phyloP scores from a whole-genome alignment of 352 stramenopile species.

The Globisporangium orthogonon region DNA sequence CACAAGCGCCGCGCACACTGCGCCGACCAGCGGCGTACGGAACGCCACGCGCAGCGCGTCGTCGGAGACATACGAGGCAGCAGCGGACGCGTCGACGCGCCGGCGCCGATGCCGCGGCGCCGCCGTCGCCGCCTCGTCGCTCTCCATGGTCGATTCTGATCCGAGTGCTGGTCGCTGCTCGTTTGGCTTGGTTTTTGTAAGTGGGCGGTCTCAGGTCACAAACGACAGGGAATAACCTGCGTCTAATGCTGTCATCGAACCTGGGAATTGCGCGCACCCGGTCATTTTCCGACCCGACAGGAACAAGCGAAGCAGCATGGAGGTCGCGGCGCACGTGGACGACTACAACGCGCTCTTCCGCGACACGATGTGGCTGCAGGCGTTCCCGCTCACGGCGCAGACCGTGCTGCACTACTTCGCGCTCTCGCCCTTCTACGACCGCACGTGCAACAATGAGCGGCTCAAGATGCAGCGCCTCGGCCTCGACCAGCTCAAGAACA shows the following conservation, averaged over 20 bases:
- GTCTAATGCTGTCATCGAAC: too few relatives aligned
- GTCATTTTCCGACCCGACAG: background rate
- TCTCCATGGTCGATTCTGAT: too few relatives aligned
- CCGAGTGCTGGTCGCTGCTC: too few relatives aligned
- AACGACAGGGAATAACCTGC: too few relatives aligned
- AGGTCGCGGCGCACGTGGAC: conserved; percentile 64
- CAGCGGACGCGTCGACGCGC: background rate
- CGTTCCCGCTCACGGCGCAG: conserved; percentile 75
- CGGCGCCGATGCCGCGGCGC: background rate
- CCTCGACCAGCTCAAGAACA: conserved; percentile 83
- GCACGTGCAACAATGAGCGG: conserved; percentile 87
- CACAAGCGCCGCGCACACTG: conserved; percentile 30
- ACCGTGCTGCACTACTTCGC: conserved; percentile 88
- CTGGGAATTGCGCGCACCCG: too few relatives aligned
- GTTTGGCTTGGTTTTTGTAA: too few relatives aligned
- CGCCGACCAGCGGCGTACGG: conserved; percentile 35
- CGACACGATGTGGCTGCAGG: conserved; percentile 85
- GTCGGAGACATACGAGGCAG: conserved; percentile 3
- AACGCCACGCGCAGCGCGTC: conserved; percentile 23
- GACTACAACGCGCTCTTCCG: conserved; percentile 87
- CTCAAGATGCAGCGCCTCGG: conserved; percentile 87
- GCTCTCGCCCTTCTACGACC: conserved; percentile 86
- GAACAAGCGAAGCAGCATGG: conserved; percentile 28
- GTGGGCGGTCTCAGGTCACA: too few relatives aligned
- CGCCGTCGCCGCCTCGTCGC: background rate